A percentile compares a stretch with the other conserved stretches of the same genome.
Conservation (phyloP, 78 protist species). For the Dictyostelium discoideum region DNA sequence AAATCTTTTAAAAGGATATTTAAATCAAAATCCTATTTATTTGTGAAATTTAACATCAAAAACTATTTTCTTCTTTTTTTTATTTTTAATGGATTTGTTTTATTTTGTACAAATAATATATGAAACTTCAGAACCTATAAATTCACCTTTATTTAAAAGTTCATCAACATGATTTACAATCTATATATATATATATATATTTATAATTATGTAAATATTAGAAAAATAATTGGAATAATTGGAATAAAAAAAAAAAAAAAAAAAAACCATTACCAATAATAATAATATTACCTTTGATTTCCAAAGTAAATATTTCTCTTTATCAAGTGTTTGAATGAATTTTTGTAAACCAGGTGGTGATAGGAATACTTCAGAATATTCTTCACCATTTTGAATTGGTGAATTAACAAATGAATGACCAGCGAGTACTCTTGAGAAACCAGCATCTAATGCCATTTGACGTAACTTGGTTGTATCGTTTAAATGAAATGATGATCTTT, state of each 20-base stretch:
- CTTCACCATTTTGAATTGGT: neutral
- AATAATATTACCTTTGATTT: constrained; percentile 3
- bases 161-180: constrained; percentile 42
- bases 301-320: constrained; percentile 17
- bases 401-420: constrained; percentile 28
- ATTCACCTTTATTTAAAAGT: constrained; percentile 4
- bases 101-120: constrained; percentile 52
- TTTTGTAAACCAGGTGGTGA: neutral
- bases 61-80: too few relatives aligned
- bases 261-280: neutral
- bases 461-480: neutral
- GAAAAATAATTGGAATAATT: too few relatives aligned
- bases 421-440: constrained; percentile 16
- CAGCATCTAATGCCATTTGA: constrained; percentile 64
- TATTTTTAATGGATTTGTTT: neutral
- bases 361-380: constrained; percentile 18
- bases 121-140: constrained; percentile 36
- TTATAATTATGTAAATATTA: too few relatives aligned
- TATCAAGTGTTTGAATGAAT: neutral
- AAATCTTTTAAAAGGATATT: neutral
- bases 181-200: neutral
- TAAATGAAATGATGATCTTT: constrained; percentile 46
- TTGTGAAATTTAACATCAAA: too few relatives aligned
- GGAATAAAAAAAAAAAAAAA: neutral
- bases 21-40: neutral